Evolutionary conservation across 2,329 filamentous ascomycete species (phyloP), one percentile per base, ranked within the genome.

Genomic region (Aspergillus tubingensis): DNA sequence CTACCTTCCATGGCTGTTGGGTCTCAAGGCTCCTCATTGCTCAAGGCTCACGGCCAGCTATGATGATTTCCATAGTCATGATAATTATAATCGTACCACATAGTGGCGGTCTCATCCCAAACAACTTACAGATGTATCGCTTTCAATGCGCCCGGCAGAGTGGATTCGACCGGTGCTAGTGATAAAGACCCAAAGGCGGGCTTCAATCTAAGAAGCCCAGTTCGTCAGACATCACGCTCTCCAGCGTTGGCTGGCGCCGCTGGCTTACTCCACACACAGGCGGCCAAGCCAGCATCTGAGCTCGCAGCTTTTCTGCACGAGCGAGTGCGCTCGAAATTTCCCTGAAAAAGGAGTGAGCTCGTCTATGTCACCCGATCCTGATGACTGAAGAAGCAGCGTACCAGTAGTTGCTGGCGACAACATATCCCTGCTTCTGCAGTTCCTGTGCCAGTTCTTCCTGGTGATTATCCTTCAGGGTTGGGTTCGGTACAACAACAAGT

Each of bases 401-500:
- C 89, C 84, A 81, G 44, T 91, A 78, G 56, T 82, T 80, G 10
- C 89, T 90, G 68, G 88, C 83, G n/a, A 93, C 82, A 2, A 91
- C 86, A 76, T 96, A 96, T 23, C 89, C 88, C 66, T 91, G 86
- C 23, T 82, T 79, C 32, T 89, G 85, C 59, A 98, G 83, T 66
- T 91, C 88, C 53, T 87, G 82, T 0, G 94, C 94, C 57, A 99
- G 84, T 74, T 98, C 92, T 19, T 87, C 84, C 76, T 99, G 95
- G 73, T 99, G 95, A 70, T 99, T 94, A 71, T 96, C 88, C 68
- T 96, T 84, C 0, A 99, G 84, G 6, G 82, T 81, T 1, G 87
- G 83, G 74, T 99, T 99, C 2, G 94, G 91, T 2, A 99, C 92
- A 0, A 96, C 91, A 53, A 99, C 84, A n/a, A 98, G 80, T 2